phyloP scores from a whole-genome alignment of 2,329 filamentous ascomycete genomes.

The Cordyceps sp. region DNA sequence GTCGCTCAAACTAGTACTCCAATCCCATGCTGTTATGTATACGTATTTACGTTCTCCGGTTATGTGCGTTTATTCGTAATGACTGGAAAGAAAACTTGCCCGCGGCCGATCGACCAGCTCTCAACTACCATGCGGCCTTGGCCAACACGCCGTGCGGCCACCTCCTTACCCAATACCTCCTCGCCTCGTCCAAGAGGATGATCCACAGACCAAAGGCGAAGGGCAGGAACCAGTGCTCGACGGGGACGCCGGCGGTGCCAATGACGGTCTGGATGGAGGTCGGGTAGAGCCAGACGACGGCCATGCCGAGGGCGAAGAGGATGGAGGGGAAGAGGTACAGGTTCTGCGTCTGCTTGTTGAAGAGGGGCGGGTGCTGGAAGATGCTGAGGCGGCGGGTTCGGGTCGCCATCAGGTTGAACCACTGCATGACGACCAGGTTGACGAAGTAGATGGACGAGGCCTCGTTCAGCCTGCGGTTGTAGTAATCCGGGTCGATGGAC shows the following conservation, averaged over 20 bases:
- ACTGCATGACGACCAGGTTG: slow-evolving; percentile 68
- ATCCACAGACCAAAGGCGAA: slow-evolving; percentile 47
- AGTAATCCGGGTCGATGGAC: slow-evolving; percentile 34
- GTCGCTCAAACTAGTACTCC: too few species aligned
- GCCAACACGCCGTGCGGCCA: slow-evolving; percentile 41
- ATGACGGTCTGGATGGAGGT: slow-evolving; percentile 45
- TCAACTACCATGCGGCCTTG: slow-evolving; percentile 36
- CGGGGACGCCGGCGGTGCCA: slow-evolving; percentile 44
- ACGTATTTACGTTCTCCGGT: too few species aligned
- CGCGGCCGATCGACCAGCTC: too few species aligned
- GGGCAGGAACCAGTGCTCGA: slow-evolving; percentile 63
- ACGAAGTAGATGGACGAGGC: slow-evolving; percentile 66
- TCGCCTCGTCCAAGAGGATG: slow-evolving; percentile 46
- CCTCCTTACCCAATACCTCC: slow-evolving; percentile 45
- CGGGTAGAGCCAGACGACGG: slow-evolving; percentile 54
- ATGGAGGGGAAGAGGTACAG: slow-evolving; percentile 55
- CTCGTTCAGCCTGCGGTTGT: slow-evolving; percentile 38
- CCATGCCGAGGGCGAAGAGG: slow-evolving; percentile 49
- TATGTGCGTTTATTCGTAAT: too few species aligned
- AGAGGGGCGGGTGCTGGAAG: slow-evolving; percentile 54
- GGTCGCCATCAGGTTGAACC: slow-evolving; percentile 58
- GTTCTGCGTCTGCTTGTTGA: slow-evolving; percentile 50
- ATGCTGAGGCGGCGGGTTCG: slow-evolving; percentile 49
- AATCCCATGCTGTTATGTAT: too few species aligned
- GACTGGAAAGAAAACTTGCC: too few species aligned